Percentiles rank a stretch among this genome's conserved stretches.
Evolutionary conservation across 495 filamentous ascomycete species (phyloP).

Genomic region (Pseudevernia furfuracea): DNA sequence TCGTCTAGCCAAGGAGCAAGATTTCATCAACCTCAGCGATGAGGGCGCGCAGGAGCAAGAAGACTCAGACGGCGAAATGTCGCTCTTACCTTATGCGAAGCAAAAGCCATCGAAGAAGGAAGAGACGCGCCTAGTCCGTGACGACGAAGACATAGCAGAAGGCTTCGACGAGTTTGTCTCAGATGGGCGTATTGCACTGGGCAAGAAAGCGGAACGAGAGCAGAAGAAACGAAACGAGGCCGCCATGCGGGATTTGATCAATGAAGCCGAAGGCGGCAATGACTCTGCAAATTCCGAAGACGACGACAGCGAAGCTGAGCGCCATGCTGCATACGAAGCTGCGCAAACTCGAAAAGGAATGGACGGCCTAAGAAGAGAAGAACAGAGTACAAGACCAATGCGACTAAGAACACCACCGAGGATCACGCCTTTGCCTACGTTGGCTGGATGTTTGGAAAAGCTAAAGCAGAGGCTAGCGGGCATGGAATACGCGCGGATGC

Average conservation of each 20-base stretch:
- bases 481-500: constrained; percentile 48
- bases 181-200: constrained; percentile 72
- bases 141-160: constrained; percentile 92
- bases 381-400: constrained; percentile 25
- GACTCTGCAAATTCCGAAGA: constrained; percentile 47
- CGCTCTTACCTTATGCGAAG: constrained; percentile 38
- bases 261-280: constrained; percentile 60
- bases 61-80: constrained; percentile 37
- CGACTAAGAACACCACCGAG: constrained; percentile 49
- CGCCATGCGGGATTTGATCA: constrained; percentile 78
- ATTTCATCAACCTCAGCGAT: constrained; percentile 67
- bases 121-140: constrained; percentile 68
- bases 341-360: constrained; percentile 78
- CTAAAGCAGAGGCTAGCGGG: constrained; percentile 45
- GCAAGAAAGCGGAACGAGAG: constrained; percentile 72
- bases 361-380: constrained; percentile 50
- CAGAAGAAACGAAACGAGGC: constrained; percentile 56
- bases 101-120: constrained; percentile 35
- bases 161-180: constrained; percentile 90
- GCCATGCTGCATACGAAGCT: constrained; percentile 78
- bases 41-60: constrained; percentile 38
- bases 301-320: constrained; percentile 69
- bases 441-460: constrained; percentile 44
- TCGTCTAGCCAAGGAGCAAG: constrained; percentile 66
- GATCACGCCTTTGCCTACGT: constrained; percentile 49